phyloP scores from a whole-genome alignment of 441 rosid species.

The Populus hybrid region DNA sequence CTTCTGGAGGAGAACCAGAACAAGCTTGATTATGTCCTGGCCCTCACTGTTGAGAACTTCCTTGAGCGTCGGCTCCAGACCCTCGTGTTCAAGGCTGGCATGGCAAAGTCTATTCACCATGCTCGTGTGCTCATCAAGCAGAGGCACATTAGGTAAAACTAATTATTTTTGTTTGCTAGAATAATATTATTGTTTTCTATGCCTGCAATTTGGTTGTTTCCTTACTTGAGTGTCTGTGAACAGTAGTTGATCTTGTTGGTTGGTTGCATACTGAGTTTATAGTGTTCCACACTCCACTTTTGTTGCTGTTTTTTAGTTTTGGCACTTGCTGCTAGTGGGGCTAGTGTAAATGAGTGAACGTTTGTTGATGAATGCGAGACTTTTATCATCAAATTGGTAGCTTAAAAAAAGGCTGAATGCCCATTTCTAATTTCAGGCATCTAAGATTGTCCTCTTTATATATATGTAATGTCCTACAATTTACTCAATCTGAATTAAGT shows the following conservation, averaged over 20 bases:
- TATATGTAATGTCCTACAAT: too few relatives aligned
- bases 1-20: constrained; percentile 82
- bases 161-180: too few relatives aligned
- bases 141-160: too few relatives aligned
- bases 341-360: neutral
- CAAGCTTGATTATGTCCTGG: constrained; percentile 89
- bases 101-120: constrained; percentile 36
- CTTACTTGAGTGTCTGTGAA: neutral
- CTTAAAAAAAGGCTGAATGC: too few relatives aligned
- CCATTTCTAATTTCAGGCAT: neutral
- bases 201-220: neutral
- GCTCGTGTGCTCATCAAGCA: too few relatives aligned
- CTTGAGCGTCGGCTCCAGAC: constrained; percentile 83
- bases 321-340: too few relatives aligned
- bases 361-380: neutral
- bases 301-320: neutral
- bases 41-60: constrained; percentile 81
- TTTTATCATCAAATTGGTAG: neutral
- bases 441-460: neutral
- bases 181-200: too few relatives aligned
- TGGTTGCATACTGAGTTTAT: neutral
- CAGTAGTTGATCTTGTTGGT: neutral
- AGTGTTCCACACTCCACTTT: neutral
- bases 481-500: neutral
- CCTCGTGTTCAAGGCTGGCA: constrained; percentile 74